Evolutionary conservation across 2,329 filamentous ascomycete species (phyloP), one percentile per base, ranked within the genome.

Genomic region (Herpotrichia juniperi): DNA sequence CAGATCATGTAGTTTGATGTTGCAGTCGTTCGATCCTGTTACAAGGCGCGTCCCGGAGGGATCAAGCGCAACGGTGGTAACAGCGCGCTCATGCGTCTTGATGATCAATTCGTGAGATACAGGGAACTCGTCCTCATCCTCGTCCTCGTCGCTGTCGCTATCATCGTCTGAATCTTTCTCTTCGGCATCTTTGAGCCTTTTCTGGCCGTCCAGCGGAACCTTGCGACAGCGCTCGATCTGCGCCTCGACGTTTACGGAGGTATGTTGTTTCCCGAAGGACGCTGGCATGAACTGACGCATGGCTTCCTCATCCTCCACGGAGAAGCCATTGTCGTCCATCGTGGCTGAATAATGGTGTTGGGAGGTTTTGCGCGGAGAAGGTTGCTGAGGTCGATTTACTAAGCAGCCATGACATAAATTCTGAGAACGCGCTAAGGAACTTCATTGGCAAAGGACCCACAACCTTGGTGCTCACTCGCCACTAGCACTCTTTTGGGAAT

Each of bases 1-100:
- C 72, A 99, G 96, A 71, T 99, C 93, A 76, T 97, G 92, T 16
- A 99, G 81, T 70, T 97, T 97, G 65, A 97, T 79, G 1, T 86
- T 90, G 73, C 92, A 96, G 74, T 99, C 94, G 54, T 88, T 89
- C 4, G 93, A 97, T 19, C 90, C 93, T n/a, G 91, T 94, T 42
- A 93, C 86, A 69, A 99, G 79, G 63, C 94, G 85, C 42, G 87
- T 88, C 10, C 94, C 94, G 0, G 92, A 87, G 0, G 90, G 87
- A 74, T 99, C 94, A 42, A 96, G 80, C 2, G 93, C 88, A 50
- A 92, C 82, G 0, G 90, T 88, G 6, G 93, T 97, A 35, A 97
- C 85, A 5, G 93, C 86, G 54, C 90, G 87, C 30, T 94, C 90
- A 72, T 99, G 94, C 12, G 93, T 96, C 76, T 96, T 96, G 69